A percentile compares a stretch with the other conserved stretches of the same genome.
Conservation (phyloP, 2,329 filamentous ascomycete genomes). For the Fusarium concolor region DNA sequence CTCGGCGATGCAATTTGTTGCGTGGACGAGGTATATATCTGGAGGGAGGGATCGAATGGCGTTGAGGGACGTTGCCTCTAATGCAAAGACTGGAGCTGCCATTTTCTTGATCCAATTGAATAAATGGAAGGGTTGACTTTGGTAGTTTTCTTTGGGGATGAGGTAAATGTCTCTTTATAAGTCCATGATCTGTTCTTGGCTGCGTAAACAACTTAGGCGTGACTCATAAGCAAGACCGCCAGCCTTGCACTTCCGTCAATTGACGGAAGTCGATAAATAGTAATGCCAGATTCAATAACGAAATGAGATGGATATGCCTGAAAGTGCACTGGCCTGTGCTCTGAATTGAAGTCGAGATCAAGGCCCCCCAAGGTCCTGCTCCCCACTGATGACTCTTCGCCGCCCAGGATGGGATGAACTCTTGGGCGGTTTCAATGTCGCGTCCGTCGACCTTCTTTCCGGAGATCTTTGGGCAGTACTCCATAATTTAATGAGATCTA, state of each 20-base stretch:
- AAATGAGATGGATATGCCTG: too few relatives aligned
- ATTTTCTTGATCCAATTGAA: neutral
- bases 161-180: neutral
- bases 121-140: neutral
- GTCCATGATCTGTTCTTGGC: neutral
- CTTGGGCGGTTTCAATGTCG: too few relatives aligned
- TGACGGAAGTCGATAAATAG: too few relatives aligned
- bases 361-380: too few relatives aligned
- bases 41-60: constrained; percentile 23
- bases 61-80: constrained; percentile 32
- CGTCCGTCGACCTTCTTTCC: too few relatives aligned
- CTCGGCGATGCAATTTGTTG: constrained; percentile 48
- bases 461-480: too few relatives aligned
- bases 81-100: constrained; percentile 9
- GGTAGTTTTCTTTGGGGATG: neutral
- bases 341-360: neutral
- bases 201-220: neutral
- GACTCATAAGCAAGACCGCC: constrained; percentile 2
- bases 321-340: too few relatives aligned
- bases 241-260: neutral
- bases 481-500: too few relatives aligned
- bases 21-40: constrained; percentile 46
- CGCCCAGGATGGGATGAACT: too few relatives aligned
- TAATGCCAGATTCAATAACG: too few relatives aligned
- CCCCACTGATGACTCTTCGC: too few relatives aligned